phyloP scores from a whole-genome alignment of 257 asterid species.

The Ligustrum vulgare region DNA sequence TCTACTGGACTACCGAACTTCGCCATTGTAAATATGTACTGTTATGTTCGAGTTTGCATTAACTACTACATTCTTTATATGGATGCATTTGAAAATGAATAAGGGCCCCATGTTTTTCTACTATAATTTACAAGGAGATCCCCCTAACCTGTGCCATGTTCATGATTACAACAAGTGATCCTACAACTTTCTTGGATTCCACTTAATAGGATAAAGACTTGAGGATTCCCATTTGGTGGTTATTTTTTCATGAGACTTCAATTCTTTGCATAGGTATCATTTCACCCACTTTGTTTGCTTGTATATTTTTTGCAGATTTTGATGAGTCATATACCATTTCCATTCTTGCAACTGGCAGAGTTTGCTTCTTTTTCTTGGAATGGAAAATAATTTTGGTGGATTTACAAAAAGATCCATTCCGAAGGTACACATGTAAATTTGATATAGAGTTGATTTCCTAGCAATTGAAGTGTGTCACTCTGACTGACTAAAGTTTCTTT shows the following conservation, averaged over 20 bases:
- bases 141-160: too few relatives aligned
- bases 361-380: slow-evolving; percentile 24
- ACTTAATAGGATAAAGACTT: too few relatives aligned
- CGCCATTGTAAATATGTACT: slow-evolving; percentile 56
- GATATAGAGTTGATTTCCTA: slow-evolving; percentile 24
- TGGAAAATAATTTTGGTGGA: slow-evolving; percentile 23
- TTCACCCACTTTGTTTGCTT: too few relatives aligned
- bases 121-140: too few relatives aligned
- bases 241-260: too few relatives aligned
- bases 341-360: slow-evolving; percentile 24
- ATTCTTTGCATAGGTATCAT: too few relatives aligned
- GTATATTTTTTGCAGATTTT: neutral
- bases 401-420: slow-evolving; percentile 24
- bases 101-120: too few relatives aligned
- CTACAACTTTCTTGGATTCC: too few relatives aligned
- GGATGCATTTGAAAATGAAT: slow-evolving; percentile 5
- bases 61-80: slow-evolving; percentile 25
- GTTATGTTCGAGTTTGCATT: slow-evolving; percentile 33
- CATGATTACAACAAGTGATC: too few relatives aligned
- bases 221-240: too few relatives aligned
- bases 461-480: slow-evolving; percentile 13
- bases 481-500: neutral
- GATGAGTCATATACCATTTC: slow-evolving; percentile 9
- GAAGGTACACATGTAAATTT: slow-evolving; percentile 24
- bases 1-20: slow-evolving; percentile 13